A percentile compares a stretch with the other conserved stretches of the same genome.
Evolutionary conservation across 176 grass and related monocot species (phyloP).

Genomic region (Triticum turgidum): DNA sequence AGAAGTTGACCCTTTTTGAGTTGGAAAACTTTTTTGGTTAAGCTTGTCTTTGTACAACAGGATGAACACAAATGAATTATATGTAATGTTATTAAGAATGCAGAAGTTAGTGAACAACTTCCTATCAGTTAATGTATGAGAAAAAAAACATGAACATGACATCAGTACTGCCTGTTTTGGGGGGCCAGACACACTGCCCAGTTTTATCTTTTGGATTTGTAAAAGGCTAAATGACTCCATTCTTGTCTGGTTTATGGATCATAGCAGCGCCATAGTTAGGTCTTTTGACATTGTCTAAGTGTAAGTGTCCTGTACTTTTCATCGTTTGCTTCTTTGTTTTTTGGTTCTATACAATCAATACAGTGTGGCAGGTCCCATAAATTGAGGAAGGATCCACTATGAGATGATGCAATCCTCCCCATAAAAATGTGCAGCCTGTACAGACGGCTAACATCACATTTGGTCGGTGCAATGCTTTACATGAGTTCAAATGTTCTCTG

Average conservation of each 20-base stretch:
- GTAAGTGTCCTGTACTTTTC: slow-evolving; percentile 29
- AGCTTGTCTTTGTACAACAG: neutral
- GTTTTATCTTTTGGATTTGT: neutral
- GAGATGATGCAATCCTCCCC: slow-evolving; percentile 16
- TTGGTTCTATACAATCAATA: slow-evolving; percentile 20
- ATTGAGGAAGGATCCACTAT: slow-evolving; percentile 41
- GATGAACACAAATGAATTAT: neutral
- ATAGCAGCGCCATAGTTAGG: slow-evolving; percentile 23
- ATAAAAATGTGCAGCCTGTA: neutral
- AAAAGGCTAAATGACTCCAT: slow-evolving; percentile 40
- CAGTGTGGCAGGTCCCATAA: slow-evolving; percentile 19
- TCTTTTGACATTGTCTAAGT: slow-evolving; percentile 16
- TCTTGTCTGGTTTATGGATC: slow-evolving; percentile 41
- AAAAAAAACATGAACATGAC: slow-evolving; percentile 19
- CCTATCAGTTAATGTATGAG: neutral
- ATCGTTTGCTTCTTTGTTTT: slow-evolving; percentile 9
- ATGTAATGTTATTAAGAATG: neutral
- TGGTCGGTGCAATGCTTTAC: neutral
- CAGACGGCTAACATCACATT: neutral
- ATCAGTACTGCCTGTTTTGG: slow-evolving; percentile 25
- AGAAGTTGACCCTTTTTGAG: neutral
- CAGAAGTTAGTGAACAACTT: slow-evolving; percentile 18
- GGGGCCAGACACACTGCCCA: neutral
- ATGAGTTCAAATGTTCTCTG: neutral
- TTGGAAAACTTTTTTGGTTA: neutral